A percentile compares a stretch with the other conserved stretches of the same genome.
Conservation (phyloP, 2,329 filamentous ascomycete species). For the Pochonia chlamydosporia region DNA sequence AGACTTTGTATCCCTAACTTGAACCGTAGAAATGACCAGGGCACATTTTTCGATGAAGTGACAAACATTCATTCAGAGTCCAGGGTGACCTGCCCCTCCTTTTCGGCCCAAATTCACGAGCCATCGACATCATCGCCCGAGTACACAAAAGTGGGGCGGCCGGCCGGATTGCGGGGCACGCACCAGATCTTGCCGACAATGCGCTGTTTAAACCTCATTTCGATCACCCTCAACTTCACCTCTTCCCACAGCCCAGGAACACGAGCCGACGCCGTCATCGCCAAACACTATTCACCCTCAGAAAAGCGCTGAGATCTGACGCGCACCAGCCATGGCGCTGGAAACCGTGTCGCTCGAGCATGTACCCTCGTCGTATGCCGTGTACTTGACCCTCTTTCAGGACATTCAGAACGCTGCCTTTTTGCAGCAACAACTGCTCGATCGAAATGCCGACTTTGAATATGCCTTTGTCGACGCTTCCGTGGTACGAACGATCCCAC, state of each 20-base stretch:
- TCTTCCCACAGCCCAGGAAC: background rate
- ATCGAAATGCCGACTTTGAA: constrained; percentile 78
- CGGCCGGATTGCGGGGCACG: constrained; percentile 5
- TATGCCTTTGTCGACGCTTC: constrained; percentile 90
- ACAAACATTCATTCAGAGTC: too few relatives aligned
- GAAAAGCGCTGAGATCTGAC: background rate
- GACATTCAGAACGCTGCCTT: constrained; percentile 72
- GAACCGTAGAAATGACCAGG: too few relatives aligned
- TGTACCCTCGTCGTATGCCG: constrained; percentile 57
- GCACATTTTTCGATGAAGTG: too few relatives aligned
- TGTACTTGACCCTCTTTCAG: constrained; percentile 71
- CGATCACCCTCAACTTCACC: background rate
- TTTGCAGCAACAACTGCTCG: constrained; percentile 77
- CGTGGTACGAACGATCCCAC: constrained; percentile 49
- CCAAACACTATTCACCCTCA: background rate
- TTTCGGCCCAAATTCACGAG: too few relatives aligned
- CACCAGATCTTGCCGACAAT: background rate
- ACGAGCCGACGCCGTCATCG: background rate
- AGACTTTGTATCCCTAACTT: too few relatives aligned
- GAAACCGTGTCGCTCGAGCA: constrained; percentile 71
- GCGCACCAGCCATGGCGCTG: constrained; percentile 26
- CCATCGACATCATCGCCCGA: background rate
- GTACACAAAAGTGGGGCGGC: background rate
- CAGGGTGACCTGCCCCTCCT: too few relatives aligned
- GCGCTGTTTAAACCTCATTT: constrained; percentile 2